phyloP scores from a whole-genome alignment of 1,284 basidiomycete genomes.

The Austropuccinia psidii region DNA sequence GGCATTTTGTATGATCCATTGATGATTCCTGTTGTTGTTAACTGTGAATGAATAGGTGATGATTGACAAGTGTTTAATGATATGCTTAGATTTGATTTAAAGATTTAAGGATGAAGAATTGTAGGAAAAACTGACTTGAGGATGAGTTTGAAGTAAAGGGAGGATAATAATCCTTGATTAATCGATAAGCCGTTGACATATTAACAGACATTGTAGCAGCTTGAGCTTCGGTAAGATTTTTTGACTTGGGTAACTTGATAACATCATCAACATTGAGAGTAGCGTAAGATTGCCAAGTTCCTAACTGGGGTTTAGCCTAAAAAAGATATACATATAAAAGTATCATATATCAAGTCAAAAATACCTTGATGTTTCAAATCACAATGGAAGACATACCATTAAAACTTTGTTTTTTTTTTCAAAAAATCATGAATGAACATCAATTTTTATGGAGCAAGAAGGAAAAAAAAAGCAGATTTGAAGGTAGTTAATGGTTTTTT shows the following conservation, averaged over 20 bases:
- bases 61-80: no score
- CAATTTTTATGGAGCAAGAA: not conserved
- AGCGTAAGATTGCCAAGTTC: constrained; percentile 65
- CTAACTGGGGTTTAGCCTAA: constrained; percentile 46
- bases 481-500: not conserved
- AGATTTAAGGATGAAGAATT: no score
- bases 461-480: constrained; percentile 51
- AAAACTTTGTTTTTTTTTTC: not conserved
- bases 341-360: not conserved
- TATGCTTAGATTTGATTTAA: no score
- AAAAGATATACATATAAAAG: not conserved
- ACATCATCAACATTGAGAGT: constrained; percentile 57
- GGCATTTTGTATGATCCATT: constrained; percentile 69
- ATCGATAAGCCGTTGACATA: constrained; percentile 69
- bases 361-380: not conserved
- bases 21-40: no score
- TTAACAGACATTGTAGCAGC: constrained; percentile 73
- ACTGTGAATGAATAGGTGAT: no score
- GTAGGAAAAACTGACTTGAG: constrained; percentile 43
- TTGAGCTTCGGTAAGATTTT: constrained; percentile 55
- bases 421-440: not conserved
- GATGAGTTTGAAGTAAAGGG: constrained; percentile 56
- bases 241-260: constrained; percentile 55
- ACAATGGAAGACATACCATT: not conserved
- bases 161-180: constrained; percentile 63